Conservation (phyloP, 768 basidiomycete genomes). For the Leccinum rimulosum region DNA sequence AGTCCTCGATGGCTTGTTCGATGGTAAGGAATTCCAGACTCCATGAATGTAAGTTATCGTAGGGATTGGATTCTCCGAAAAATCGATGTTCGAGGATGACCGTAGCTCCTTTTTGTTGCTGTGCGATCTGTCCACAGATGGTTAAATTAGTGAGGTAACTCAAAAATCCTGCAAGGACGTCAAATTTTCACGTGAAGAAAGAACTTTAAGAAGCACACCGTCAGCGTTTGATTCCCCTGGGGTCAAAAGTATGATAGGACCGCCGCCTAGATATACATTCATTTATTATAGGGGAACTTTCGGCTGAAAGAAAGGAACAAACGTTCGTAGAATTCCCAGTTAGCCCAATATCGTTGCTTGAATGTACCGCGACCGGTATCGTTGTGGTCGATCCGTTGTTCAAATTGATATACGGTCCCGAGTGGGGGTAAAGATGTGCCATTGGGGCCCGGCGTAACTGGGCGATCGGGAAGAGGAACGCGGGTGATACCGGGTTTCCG, state of each 20-base stretch:
- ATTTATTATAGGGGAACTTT: background rate
- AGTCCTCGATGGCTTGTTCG: conserved; percentile 72
- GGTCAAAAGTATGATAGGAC: conserved; percentile 38
- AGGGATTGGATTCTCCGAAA: conserved; percentile 74
- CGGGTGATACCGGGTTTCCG: conserved; percentile 15
- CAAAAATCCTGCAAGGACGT: conserved; percentile 24
- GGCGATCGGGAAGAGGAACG: conserved; percentile 10
- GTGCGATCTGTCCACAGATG: conserved; percentile 62
- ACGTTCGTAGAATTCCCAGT: conserved; percentile 66
- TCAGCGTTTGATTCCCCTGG: conserved; percentile 64
- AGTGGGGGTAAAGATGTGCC: conserved; percentile 27
- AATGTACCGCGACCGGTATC: conserved; percentile 70
- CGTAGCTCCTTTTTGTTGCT: conserved; percentile 61
- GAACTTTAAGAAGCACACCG: conserved; percentile 15
- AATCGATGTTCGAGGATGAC: conserved; percentile 72
- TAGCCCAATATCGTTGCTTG: conserved; percentile 71
- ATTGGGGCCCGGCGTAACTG: conserved; percentile 14
- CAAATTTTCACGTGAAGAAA: background rate
- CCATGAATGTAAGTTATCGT: conserved; percentile 52
- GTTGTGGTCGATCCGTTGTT: conserved; percentile 43
- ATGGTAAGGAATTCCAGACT: conserved; percentile 63
- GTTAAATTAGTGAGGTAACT: conserved; percentile 64
- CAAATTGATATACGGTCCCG: conserved; percentile 29
- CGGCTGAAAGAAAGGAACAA: background rate
- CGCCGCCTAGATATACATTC: conserved; percentile 15